Evolutionary conservation across 2,329 filamentous ascomycete genomes (phyloP), one percentile per base, ranked within the genome.

Genomic region (Hypomyces rosellus): DNA sequence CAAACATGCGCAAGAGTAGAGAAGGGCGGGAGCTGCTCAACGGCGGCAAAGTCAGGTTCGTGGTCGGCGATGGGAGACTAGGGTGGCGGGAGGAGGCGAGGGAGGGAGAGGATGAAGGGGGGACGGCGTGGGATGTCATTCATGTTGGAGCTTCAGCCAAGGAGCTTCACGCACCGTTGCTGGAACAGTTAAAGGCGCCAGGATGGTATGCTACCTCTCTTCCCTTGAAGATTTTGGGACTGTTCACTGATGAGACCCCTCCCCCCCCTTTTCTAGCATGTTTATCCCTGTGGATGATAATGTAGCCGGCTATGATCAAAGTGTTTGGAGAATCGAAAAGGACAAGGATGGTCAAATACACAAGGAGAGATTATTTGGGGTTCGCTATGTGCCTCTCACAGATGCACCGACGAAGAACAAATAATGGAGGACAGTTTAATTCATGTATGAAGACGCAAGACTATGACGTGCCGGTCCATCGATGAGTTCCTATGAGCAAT

Each of bases 141-240:
- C 93, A 97, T 65, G 93, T 97, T 3, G 93, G 93, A 0, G 93
- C 93, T 1, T 88, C 89, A 7, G 92, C 92, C 0, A 78, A 72
- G 20, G 78, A 82, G 62, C 70, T 95, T 49, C 91, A 95, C 64
- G 64, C 78, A 15, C 78, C 80, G 52, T 69, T 97, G 57, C 69
- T 95, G 42, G 78, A 84, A 30, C 93, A 97, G 72, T 71, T 99
- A 57, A 82, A 82, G 55, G 72, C 78, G 3, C 92, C 92, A 0
- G 93, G 93, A 0, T 76, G 84, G 72, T 78, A 53, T 60, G 71
- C 61, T 38, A 2, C n/a, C 13, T 12, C 13, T 16, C 36, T 48
- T 30, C 22, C 13, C 6, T 7, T n/a, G 8, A 11, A n/a, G 18
- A 13, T 41, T 13, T 16, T 22, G 38, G 20, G 9, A 41, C 14